Evolutionary conservation across 2,329 filamentous ascomycete species (phyloP).

Genomic region (Ascochyta pisi): DNA sequence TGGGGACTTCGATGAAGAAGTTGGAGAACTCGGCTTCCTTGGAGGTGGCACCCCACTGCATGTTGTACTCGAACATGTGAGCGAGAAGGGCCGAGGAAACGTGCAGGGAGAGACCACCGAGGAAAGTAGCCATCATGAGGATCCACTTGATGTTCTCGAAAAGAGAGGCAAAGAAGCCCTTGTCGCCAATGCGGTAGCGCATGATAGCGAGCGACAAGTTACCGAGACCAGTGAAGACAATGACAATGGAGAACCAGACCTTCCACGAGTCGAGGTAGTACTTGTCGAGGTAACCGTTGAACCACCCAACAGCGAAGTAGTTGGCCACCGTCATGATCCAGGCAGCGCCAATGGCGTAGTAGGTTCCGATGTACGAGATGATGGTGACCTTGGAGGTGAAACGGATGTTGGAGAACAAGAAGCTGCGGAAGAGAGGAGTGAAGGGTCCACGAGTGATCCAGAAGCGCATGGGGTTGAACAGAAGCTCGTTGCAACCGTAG

Average conservation of each 20-base stretch:
- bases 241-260: slow-evolving; percentile 59
- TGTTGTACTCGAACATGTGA: slow-evolving; percentile 85
- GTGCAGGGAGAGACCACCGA: slow-evolving; percentile 80
- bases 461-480: slow-evolving; percentile 70
- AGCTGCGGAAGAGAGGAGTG: slow-evolving; percentile 67
- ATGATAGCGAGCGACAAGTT: slow-evolving; percentile 66
- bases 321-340: slow-evolving; percentile 70
- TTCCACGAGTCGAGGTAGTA: slow-evolving; percentile 77
- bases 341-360: slow-evolving; percentile 72
- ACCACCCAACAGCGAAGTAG: slow-evolving; percentile 74
- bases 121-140: slow-evolving; percentile 74
- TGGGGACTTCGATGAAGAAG: slow-evolving; percentile 84
- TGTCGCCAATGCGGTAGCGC: slow-evolving; percentile 65
- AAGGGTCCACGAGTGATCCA: slow-evolving; percentile 69
- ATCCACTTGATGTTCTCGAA: slow-evolving; percentile 68
- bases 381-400: slow-evolving; percentile 73
- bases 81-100: slow-evolving; percentile 78
- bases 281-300: slow-evolving; percentile 75
- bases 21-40: slow-evolving; percentile 84
- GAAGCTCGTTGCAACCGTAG: slow-evolving; percentile 71
- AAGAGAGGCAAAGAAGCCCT: slow-evolving; percentile 58
- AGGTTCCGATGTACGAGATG: slow-evolving; percentile 71
- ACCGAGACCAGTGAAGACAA: slow-evolving; percentile 68
- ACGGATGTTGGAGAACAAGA: slow-evolving; percentile 66
- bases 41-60: slow-evolving; percentile 81